Evolutionary conservation across 2,329 filamentous ascomycete genomes (phyloP).

Genomic region (Thielaviopsis cerberus): DNA sequence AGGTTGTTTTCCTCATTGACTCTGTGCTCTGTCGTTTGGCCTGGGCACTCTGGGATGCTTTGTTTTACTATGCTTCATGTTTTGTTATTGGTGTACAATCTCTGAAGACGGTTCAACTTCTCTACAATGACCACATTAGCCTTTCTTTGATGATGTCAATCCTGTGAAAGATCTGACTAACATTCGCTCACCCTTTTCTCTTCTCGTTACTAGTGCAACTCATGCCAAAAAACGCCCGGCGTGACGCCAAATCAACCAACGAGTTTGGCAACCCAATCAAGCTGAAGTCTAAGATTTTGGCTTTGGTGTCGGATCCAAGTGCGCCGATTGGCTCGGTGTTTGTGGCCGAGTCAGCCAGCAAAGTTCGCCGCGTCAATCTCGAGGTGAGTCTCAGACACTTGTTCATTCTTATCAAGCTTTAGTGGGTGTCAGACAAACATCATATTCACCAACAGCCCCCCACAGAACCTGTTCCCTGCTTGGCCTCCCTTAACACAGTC

Average conservation of each 20-base stretch:
- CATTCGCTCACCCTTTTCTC: neutral
- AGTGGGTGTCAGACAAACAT: neutral
- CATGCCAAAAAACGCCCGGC: conserved; percentile 35
- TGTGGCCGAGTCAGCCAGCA: conserved; percentile 74
- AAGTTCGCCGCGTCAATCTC: conserved; percentile 52
- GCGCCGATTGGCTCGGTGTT: conserved; percentile 43
- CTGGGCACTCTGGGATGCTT: too few relatives aligned
- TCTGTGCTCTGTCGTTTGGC: too few relatives aligned
- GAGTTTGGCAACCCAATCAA: conserved; percentile 63
- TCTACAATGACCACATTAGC: too few relatives aligned
- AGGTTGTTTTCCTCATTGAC: too few relatives aligned
- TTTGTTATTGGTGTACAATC: too few relatives aligned
- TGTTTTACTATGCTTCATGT: too few relatives aligned
- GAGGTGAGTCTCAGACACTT: conserved; percentile 35
- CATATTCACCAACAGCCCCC: neutral
- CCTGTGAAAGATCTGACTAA: neutral
- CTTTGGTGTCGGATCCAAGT: conserved; percentile 47
- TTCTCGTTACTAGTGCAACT: conserved; percentile 24
- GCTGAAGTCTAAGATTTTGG: conserved; percentile 73
- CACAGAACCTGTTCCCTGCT: neutral
- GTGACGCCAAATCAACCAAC: conserved; percentile 54
- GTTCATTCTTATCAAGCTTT: neutral
- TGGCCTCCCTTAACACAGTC: neutral
- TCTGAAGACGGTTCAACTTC: too few relatives aligned
- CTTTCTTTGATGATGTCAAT: too few relatives aligned